Base-by-base conservation (phyloP, 768 basidiomycete genomes). In the Mycena pura region DNA sequence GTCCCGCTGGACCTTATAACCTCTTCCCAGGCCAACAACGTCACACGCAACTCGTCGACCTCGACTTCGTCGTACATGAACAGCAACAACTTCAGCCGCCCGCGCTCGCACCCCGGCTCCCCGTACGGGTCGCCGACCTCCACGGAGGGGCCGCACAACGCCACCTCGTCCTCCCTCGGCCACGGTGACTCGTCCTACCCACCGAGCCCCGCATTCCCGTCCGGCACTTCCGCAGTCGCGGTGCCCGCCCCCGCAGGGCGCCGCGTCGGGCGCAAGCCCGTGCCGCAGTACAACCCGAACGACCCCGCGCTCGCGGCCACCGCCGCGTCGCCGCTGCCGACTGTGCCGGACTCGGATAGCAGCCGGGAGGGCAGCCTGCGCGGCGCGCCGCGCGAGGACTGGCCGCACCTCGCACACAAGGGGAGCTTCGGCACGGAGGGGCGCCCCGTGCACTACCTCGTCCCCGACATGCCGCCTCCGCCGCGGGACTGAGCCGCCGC, bases 391-490 rank as follows among this genome's bases (percentile, higher is more conserved):
- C 57, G 58, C 45, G 25, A 59, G 48, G 46, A 51, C 43, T 25
- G 41, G 44, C 58, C 49, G 41, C 70, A 49, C 65, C 71, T 80
- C 61, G 57, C 45, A 28, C 82, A 77, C 65, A 82, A 82, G 69
- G 71, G 72, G 38, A 82, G 80, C 70, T 77, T 84, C 69, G 83
- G 79, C 49, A 77, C 77, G 31, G 77, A 77, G 11, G 76, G 76
- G 6, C 74, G 78, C 41, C 77, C 78, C 24, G 63, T 87, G 60
- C 86, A 87, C 70, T 86, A 84, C 75, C 69, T 87, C 58, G 86
- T 87, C 39, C 86, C 86, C 9, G 86, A 87, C 66, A 78, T 86
- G 79, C 86, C 85, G 17, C 71, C 68, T 19, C 72, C 72, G 11
- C 68, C 63, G 65, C 67, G 48, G 54, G 72, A 77, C 38, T 69